A percentile compares a stretch with the other conserved stretches of the same genome.
phyloP scores from a whole-genome alignment of 306 rosid genomes.

The Lathyrus aphaca region DNA sequence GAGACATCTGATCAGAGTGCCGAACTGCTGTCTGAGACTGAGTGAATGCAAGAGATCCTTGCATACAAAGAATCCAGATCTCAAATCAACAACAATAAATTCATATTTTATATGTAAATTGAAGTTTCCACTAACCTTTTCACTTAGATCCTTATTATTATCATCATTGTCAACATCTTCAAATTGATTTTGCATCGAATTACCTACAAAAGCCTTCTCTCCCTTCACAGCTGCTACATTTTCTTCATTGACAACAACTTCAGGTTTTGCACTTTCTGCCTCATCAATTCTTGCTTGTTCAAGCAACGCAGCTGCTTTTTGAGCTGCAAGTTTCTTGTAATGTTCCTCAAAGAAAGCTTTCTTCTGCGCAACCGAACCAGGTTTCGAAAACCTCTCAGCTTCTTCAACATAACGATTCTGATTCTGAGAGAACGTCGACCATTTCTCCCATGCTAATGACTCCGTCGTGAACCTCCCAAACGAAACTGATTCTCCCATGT shows the following conservation, averaged over 20 bases:
- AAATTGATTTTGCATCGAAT: conserved; percentile 35
- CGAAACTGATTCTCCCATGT: conserved; percentile 64
- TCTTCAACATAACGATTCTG: conserved; percentile 82
- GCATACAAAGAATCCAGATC: background rate
- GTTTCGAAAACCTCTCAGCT: conserved; percentile 72
- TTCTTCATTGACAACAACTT: too few relatives aligned
- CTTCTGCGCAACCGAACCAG: conserved; percentile 88
- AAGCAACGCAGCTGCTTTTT: conserved; percentile 55
- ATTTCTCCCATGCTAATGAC: conserved; percentile 76
- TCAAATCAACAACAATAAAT: conserved; percentile 37
- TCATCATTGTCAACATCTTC: conserved; percentile 27
- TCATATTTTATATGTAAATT: conserved; percentile 39
- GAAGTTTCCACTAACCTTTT: conserved; percentile 41
- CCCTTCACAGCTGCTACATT: background rate
- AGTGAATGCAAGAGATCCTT: background rate
- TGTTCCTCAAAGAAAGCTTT: conserved; percentile 94
- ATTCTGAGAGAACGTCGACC: conserved; percentile 71
- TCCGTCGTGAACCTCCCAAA: conserved; percentile 78
- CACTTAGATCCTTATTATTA: conserved; percentile 25
- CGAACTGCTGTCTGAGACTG: background rate
- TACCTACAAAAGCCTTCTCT: conserved; percentile 32
- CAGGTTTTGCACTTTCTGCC: too few relatives aligned
- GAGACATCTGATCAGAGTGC: background rate
- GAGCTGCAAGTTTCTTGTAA: conserved; percentile 80
- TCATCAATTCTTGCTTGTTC: conserved; percentile 45